These are phyloP conservation scores for Neofusicoccum parvum DNA, from an alignment of 2,329 filamentous ascomycete species.

Conservation along the genomic window DNA sequence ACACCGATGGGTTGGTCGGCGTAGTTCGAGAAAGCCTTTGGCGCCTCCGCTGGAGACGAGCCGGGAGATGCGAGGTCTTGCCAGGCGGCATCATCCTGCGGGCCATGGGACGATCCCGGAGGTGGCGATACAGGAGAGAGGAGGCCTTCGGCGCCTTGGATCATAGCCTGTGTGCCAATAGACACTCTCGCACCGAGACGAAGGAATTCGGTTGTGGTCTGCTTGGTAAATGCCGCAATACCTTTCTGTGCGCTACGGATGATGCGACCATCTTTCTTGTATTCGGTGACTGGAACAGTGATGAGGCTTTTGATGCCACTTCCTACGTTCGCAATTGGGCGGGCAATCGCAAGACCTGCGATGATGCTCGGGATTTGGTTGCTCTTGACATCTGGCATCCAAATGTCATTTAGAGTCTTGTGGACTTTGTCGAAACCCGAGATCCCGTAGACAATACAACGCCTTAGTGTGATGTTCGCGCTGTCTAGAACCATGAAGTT, in stretches of 20 bases:
- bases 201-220: slow-evolving; percentile 90
- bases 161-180: slow-evolving; percentile 89
- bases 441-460: slow-evolving; percentile 90
- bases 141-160: slow-evolving; percentile 85
- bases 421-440: slow-evolving; percentile 89
- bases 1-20: slow-evolving; percentile 92
- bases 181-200: slow-evolving; percentile 92
- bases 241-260: slow-evolving; percentile 92
- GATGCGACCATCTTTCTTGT: slow-evolving; percentile 89
- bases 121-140: slow-evolving; percentile 48
- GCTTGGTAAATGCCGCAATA: slow-evolving; percentile 84
- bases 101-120: neutral
- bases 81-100: slow-evolving; percentile 41
- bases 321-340: slow-evolving; percentile 87
- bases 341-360: slow-evolving; percentile 85
- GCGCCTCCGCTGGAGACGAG: slow-evolving; percentile 59
- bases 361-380: slow-evolving; percentile 90
- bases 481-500: slow-evolving; percentile 94
- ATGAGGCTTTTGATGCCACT: slow-evolving; percentile 84
- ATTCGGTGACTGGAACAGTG: slow-evolving; percentile 87
- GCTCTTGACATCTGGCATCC: slow-evolving; percentile 88
- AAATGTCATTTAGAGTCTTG: slow-evolving; percentile 89
- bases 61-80: slow-evolving; percentile 57
- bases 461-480: slow-evolving; percentile 80
- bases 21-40: slow-evolving; percentile 83